Evolutionary conservation across 306 rosid genomes (phyloP).

Genomic region (Corylus americana): DNA sequence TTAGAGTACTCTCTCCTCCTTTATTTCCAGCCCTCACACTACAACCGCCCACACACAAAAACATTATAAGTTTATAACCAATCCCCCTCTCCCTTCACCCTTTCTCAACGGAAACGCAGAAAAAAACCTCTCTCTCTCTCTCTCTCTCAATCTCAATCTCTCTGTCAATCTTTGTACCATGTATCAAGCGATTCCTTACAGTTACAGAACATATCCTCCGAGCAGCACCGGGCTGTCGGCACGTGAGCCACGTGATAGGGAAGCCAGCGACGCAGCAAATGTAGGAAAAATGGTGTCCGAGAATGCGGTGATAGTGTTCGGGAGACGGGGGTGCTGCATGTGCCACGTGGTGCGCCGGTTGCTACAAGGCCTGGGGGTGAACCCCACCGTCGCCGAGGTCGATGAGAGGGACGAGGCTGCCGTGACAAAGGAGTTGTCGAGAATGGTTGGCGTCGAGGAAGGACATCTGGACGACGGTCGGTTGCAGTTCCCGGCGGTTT

Average conservation of each 20-base stretch:
- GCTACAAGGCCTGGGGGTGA: constrained; percentile 79
- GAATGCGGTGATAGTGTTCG: constrained; percentile 74
- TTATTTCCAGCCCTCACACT: constrained; percentile 24
- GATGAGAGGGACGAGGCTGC: constrained; percentile 52
- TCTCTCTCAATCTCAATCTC: constrained; percentile 17
- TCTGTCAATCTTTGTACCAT: constrained; percentile 19
- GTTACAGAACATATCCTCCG: constrained; percentile 35
- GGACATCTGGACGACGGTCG: background rate
- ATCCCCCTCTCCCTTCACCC: background rate
- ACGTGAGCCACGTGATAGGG: constrained; percentile 12
- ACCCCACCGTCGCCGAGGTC: constrained; percentile 72
- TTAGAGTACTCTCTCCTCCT: constrained; percentile 31
- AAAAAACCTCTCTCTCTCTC: constrained; percentile 10
- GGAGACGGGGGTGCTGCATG: constrained; percentile 82
- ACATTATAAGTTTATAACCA: background rate
- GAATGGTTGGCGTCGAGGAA: background rate
- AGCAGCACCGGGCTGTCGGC: constrained; percentile 21
- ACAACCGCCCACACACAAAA: background rate
- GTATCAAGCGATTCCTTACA: constrained; percentile 84
- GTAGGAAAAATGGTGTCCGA: constrained; percentile 46
- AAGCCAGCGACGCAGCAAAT: background rate
- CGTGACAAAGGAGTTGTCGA: constrained; percentile 37
- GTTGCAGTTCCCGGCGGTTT: constrained; percentile 78
- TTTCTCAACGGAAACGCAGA: background rate
- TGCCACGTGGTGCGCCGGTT: constrained; percentile 73